These are phyloP conservation scores for Trametes pubescens DNA, from an alignment of 1,284 basidiomycete species.

Conservation along the genomic window DNA sequence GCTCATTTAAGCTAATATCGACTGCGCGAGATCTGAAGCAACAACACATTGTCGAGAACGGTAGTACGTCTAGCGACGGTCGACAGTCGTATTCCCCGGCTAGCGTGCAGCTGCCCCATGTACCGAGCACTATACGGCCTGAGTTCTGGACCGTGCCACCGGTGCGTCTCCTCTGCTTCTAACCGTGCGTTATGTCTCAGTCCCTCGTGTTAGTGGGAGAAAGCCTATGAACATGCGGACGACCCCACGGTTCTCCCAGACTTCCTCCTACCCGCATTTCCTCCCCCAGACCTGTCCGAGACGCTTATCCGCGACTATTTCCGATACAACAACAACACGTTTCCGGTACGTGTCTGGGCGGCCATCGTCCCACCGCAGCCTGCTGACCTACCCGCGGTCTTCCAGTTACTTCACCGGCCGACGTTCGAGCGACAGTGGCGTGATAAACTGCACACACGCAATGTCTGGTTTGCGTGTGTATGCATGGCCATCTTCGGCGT, in stretches of 20 bases:
- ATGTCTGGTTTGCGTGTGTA: slow-evolving; percentile 56
- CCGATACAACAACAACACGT: slow-evolving; percentile 48
- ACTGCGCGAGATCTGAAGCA: slow-evolving; percentile 60
- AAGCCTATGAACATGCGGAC: slow-evolving; percentile 58
- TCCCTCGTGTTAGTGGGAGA: slow-evolving; percentile 62
- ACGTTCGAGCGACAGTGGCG: slow-evolving; percentile 56
- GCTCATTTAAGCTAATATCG: slow-evolving; percentile 61
- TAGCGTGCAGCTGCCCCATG: slow-evolving; percentile 11
- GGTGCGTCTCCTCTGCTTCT: slow-evolving; percentile 22
- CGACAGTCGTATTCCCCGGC: slow-evolving; percentile 26
- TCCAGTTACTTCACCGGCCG: slow-evolving; percentile 55
- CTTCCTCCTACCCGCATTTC: slow-evolving; percentile 58
- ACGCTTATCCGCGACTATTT: slow-evolving; percentile 61
- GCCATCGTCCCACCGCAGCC: neutral
- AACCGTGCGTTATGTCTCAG: neutral
- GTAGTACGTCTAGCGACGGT: slow-evolving; percentile 21
- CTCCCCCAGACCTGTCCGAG: slow-evolving; percentile 57
- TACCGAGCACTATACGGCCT: slow-evolving; percentile 23
- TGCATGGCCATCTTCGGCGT: slow-evolving; percentile 60
- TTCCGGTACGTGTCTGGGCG: slow-evolving; percentile 40
- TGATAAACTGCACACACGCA: slow-evolving; percentile 50
- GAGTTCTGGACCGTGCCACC: slow-evolving; percentile 36
- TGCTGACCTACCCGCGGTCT: slow-evolving; percentile 5
- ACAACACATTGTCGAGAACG: slow-evolving; percentile 51
- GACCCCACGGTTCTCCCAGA: slow-evolving; percentile 44